These are phyloP conservation scores for Talaromyces thailandensis DNA, from an alignment of 495 filamentous ascomycete species.

Conservation along the genomic window DNA sequence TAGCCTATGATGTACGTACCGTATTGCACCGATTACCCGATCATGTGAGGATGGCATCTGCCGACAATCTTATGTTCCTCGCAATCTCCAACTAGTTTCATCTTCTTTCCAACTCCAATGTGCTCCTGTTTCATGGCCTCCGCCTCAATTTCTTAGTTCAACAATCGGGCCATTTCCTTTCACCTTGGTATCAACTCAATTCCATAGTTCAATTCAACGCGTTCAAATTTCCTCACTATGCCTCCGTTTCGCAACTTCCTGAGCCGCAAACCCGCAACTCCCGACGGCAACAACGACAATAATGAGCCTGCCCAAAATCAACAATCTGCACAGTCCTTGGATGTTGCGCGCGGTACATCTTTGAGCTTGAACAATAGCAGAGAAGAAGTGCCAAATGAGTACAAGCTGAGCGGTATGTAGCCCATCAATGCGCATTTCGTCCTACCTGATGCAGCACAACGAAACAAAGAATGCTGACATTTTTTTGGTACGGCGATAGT, in stretches of 20 bases:
- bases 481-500: slow-evolving; percentile 43
- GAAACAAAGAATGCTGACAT: not conserved
- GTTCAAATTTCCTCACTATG: slow-evolving; percentile 37
- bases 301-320: slow-evolving; percentile 35
- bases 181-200: not conserved
- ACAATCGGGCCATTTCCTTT: not conserved
- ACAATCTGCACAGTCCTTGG: slow-evolving; percentile 39
- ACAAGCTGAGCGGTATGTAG: slow-evolving; percentile 73
- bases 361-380: slow-evolving; percentile 52
- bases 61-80: not conserved
- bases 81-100: not conserved
- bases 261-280: slow-evolving; percentile 44
- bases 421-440: not conserved
- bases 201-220: not conserved
- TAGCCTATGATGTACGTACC: slow-evolving; percentile 2
- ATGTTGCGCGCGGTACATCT: slow-evolving; percentile 23
- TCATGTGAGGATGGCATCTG: slow-evolving; percentile 5
- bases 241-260: slow-evolving; percentile 70
- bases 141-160: not conserved
- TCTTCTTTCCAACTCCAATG: not conserved
- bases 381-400: slow-evolving; percentile 57
- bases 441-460: slow-evolving; percentile 1
- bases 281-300: slow-evolving; percentile 29
- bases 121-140: not conserved
- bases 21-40: not conserved